Conservation (phyloP, 163 green algal species). For the Coccomyxa subellipsoidea region DNA sequence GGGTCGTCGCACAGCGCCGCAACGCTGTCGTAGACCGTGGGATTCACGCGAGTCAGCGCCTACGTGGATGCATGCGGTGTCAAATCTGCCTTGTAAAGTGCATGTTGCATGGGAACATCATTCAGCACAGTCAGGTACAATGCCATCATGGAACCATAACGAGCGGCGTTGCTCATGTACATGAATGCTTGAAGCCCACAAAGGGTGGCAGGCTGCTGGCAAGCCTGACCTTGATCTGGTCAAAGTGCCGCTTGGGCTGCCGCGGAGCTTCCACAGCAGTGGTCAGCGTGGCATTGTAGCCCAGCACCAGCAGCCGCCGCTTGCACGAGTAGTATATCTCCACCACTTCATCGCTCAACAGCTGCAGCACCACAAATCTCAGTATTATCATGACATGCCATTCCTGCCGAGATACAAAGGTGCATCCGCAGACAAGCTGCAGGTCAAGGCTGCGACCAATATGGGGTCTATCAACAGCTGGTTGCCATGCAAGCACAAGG, state of each 20-base stretch:
- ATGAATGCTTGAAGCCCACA: background rate
- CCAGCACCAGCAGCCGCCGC: slow-evolving; percentile 84
- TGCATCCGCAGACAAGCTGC: too few relatives aligned
- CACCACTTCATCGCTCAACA: slow-evolving; percentile 27
- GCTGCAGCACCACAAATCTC: background rate
- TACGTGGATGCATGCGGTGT: too few relatives aligned
- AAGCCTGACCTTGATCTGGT: slow-evolving; percentile 65
- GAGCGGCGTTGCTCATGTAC: background rate
- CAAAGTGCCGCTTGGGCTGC: slow-evolving; percentile 81
- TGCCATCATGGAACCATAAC: background rate
- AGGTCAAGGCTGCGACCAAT: too few relatives aligned
- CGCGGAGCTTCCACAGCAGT: slow-evolving; percentile 57
- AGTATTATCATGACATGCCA: background rate
- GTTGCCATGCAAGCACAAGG: too few relatives aligned
- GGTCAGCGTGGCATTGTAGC: slow-evolving; percentile 94
- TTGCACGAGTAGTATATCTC: slow-evolving; percentile 39
- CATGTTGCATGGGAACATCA: too few relatives aligned
- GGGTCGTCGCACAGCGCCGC: slow-evolving; percentile 54
- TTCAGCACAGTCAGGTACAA: too few relatives aligned
- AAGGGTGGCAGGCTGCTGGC: background rate
- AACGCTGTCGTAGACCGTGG: slow-evolving; percentile 48
- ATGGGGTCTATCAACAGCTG: too few relatives aligned
- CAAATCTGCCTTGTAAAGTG: too few relatives aligned
- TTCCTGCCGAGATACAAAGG: too few relatives aligned
- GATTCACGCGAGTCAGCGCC: slow-evolving; percentile 55